Conservation (phyloP, 306 rosid species). For the Begonia masoniana region DNA sequence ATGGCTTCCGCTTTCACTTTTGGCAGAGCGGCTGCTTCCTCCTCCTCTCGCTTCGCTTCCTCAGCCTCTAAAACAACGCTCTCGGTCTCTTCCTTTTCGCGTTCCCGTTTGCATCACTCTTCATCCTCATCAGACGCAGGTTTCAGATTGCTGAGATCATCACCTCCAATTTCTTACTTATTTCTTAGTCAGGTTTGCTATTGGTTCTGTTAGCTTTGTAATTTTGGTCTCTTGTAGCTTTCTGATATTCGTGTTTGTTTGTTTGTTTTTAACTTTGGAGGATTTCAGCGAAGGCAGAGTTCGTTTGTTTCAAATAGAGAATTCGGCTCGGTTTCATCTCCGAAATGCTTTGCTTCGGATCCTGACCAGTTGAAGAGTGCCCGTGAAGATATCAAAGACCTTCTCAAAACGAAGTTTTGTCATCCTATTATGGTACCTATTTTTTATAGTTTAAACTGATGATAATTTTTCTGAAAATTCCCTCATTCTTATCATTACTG, state of each 20-base stretch:
- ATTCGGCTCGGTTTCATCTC: slow-evolving; percentile 28
- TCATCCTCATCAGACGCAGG: slow-evolving; percentile 19
- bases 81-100: slow-evolving; percentile 20
- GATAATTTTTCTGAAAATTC: not conserved
- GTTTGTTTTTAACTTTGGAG: not conserved
- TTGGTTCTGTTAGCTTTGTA: not conserved
- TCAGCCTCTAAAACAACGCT: slow-evolving; percentile 33
- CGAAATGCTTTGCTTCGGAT: slow-evolving; percentile 59
- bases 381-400: slow-evolving; percentile 64
- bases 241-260: not conserved
- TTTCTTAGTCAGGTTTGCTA: slow-evolving; percentile 53
- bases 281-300: slow-evolving; percentile 29
- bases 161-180: slow-evolving; percentile 55
- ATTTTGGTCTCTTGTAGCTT: not conserved
- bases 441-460: not conserved
- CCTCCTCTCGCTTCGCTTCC: slow-evolving; percentile 32
- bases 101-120: slow-evolving; percentile 9
- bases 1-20: slow-evolving; percentile 31
- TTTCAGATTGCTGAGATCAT: slow-evolving; percentile 31
- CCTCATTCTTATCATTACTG: not conserved
- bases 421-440: slow-evolving; percentile 70
- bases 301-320: slow-evolving; percentile 33
- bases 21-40: slow-evolving; percentile 19
- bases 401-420: slow-evolving; percentile 58
- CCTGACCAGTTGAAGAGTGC: slow-evolving; percentile 78